Base-by-base conservation (phyloP, 371 early-diverging fungal species). In the Syncephalastrum racemosum region DNA sequence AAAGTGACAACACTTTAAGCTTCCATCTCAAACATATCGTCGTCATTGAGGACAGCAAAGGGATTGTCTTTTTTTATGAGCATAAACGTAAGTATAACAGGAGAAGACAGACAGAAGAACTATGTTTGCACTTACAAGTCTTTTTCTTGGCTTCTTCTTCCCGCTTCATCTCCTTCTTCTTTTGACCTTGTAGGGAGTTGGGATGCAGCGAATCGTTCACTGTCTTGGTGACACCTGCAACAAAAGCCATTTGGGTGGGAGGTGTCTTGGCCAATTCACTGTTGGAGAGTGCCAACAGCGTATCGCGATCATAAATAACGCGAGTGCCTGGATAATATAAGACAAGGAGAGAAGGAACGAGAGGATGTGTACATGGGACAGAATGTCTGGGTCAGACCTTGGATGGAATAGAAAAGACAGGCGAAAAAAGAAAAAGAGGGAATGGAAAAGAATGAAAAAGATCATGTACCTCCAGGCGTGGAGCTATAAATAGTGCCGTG, bases 301-400 rank as follows among this genome's bases (percentile, higher is more conserved):
- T 85, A 55, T 66, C 67, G 48, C 85, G 84, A 67, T 88, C 88
- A 59, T 88, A 88, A 55, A 78, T 78, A 54, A 82, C 84, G 61
- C 83, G 80, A 62, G 83, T 78, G 50, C 85, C 82, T 83, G 62
- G 14, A 16, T 27, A 31, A 43, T 41, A 45, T 41, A 45, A 49
- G 31, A 42, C n/a, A 50, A 46, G 18, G 20, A 56, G 36, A 44
- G 20, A 58, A 20, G 23, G 22, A 39, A 44, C 36, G 40, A 56
- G 36, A 18, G 54, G 22, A 12, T 6, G 36, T 51, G 16, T 19
- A 40, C n/a, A 40, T 39, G 40, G 42, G 12, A 27, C 7, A 6
- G 7, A 10, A 10, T 2, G 36, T 2, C 36, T 5, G 10, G 36
- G 19, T 42, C 27, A 24, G 23, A 44, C 22, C 18, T 10, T 31